Base-by-base conservation (phyloP, 257 asterid species). In the Perilla frutescens region DNA sequence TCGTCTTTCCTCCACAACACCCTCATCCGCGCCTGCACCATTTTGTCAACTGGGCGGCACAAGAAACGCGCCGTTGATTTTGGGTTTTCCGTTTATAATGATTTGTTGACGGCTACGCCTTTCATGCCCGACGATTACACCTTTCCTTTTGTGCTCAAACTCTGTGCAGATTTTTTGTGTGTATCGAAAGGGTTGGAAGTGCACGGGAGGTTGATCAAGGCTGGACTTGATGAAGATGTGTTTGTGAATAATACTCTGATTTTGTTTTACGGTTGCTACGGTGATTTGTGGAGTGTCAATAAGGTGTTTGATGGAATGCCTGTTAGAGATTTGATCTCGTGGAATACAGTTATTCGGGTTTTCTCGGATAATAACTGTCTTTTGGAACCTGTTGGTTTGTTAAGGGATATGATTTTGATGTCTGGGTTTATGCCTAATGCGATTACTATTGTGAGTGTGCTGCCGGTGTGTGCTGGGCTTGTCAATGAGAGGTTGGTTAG, bases 311-410 rank as follows among this genome's bases (percentile, higher is more conserved):
- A 13, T 20, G 29, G 29, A 50, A 50, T 50, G 56, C 56, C 29
- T n/a, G 8, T 13, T 1, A 50, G 29, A 50, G 56, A 50, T 6
- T 50, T 50, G 56, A 50, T 50, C 56, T 50, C 56, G 8, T 50
- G 56, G 56, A 50, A 50, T 50, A 50, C 56, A 50, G 56, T 50
- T 50, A n/a, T 50, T n/a, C 56, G 56, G 26, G 56, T 50, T 13
- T 50, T n/a, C 29, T 50, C 8, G 8, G 56, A 50, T n/a, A 50
- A 50, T 50, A 50, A 50, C 56, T 50, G 26, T 50, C 56, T 4
- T 50, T n/a, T 13, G 26, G 56, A 50, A n/a, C 5, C 29, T 50
- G 8, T 50, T 50, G 7, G 56, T 50, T 50, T 50, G 56, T 50
- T 50, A n/a, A 50, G 29, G 56, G 29, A 50, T n/a, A 13, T 50